Conservation (phyloP, 2,329 filamentous ascomycete species). For the Neofusicoccum cordaticola region DNA sequence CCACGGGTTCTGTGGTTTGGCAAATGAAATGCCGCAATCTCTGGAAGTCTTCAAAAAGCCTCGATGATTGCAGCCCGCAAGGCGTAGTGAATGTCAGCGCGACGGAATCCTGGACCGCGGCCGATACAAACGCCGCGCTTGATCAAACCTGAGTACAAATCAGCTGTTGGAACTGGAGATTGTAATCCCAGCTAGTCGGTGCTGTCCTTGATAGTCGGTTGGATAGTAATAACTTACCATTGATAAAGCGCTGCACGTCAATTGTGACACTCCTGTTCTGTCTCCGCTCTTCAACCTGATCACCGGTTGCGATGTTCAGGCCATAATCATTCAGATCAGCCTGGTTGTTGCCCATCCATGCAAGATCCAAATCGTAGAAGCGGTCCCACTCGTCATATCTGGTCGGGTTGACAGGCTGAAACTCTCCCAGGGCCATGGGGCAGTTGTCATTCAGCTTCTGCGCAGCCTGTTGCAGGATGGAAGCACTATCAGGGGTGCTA, state of each 20-base stretch:
- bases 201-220: not conserved
- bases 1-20: too few relatives aligned
- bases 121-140: conserved; percentile 42
- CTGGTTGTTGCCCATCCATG: conserved; percentile 15
- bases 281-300: conserved; percentile 21
- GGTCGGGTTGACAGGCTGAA: not conserved
- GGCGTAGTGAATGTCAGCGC: conserved; percentile 43
- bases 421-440: not conserved
- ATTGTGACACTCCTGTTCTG: conserved; percentile 39
- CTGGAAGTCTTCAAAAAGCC: conserved; percentile 18
- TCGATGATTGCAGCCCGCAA: conserved; percentile 35
- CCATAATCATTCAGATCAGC: conserved; percentile 18
- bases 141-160: conserved; percentile 30
- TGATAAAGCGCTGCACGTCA: conserved; percentile 43
- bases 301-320: not conserved
- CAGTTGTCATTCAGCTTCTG: not conserved
- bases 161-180: not conserved
- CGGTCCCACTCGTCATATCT: conserved; percentile 9
- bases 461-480: not conserved
- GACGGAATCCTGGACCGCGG: conserved; percentile 43
- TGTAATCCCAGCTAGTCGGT: too few relatives aligned
- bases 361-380: conserved; percentile 8
- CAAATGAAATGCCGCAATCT: too few relatives aligned
- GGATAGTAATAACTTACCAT: conserved; percentile 35
- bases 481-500: not conserved